Percentiles rank a stretch among this genome's conserved stretches.
phyloP scores from a whole-genome alignment of 2,329 filamentous ascomycete species.

The Aschersonia sp. region DNA sequence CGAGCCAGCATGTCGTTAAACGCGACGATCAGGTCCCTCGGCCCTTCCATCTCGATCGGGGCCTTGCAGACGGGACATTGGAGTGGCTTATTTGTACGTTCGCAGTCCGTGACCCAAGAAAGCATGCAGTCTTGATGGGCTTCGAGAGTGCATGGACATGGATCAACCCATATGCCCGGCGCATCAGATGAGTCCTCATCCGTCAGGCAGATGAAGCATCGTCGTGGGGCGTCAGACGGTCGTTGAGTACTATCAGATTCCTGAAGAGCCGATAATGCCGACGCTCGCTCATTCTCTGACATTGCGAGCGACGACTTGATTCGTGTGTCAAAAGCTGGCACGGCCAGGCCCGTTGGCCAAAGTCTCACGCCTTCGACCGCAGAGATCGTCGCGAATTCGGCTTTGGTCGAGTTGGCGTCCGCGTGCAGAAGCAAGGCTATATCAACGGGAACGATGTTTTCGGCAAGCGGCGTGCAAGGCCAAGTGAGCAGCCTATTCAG shows the following conservation, averaged over 20 bases:
- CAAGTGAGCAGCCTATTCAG: too few relatives aligned
- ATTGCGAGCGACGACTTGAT: background rate
- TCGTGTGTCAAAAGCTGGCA: background rate
- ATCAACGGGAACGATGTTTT: too few relatives aligned
- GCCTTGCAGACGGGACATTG: slow-evolving; percentile 83
- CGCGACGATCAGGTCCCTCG: slow-evolving; percentile 58
- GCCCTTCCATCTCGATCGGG: slow-evolving; percentile 61
- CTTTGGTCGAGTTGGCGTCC: too few relatives aligned
- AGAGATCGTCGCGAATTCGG: too few relatives aligned
- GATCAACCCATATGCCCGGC: slow-evolving; percentile 58
- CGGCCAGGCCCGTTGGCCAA: background rate
- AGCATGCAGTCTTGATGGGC: slow-evolving; percentile 84
- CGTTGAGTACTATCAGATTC: slow-evolving; percentile 6
- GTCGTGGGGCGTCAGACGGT: slow-evolving; percentile 17
- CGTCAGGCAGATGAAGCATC: slow-evolving; percentile 50
- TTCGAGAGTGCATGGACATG: slow-evolving; percentile 79
- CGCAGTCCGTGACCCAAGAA: slow-evolving; percentile 85
- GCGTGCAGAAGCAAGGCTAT: too few relatives aligned
- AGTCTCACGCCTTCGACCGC: too few relatives aligned
- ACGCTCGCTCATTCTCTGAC: slow-evolving; percentile 1
- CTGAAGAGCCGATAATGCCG: slow-evolving; percentile 5
- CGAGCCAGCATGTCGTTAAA: slow-evolving; percentile 44
- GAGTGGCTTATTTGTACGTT: slow-evolving; percentile 51
- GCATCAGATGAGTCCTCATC: slow-evolving; percentile 35
- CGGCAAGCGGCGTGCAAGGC: too few relatives aligned